phyloP scores from a whole-genome alignment of 441 rosid genomes.

The Macaranga tanarius region DNA sequence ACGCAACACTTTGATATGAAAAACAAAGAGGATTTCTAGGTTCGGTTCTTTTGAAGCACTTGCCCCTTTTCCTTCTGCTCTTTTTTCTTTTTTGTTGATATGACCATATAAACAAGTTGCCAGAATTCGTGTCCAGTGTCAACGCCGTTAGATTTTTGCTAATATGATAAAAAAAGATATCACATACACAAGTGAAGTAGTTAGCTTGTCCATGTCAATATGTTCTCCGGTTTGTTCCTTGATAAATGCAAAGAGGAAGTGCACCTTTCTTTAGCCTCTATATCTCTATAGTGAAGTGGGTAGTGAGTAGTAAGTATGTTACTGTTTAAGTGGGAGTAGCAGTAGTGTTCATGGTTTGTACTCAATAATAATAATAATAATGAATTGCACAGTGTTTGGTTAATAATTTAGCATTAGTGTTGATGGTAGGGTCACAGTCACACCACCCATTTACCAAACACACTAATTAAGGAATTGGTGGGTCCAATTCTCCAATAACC shows the following conservation, averaged over 20 bases:
- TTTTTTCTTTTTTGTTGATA: slow-evolving; percentile 21
- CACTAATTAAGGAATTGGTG: background rate
- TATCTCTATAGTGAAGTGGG: background rate
- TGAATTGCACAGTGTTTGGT: background rate
- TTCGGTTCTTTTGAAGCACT: slow-evolving; percentile 25
- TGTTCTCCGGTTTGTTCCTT: background rate
- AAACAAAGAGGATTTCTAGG: background rate
- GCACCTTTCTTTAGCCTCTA: background rate
- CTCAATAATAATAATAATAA: background rate
- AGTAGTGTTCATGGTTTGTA: background rate
- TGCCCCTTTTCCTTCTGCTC: background rate
- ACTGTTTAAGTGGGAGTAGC: too few species aligned
- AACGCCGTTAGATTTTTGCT: slow-evolving; percentile 40
- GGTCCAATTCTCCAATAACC: slow-evolving; percentile 21
- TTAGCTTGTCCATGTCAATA: slow-evolving; percentile 37
- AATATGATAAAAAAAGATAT: background rate
- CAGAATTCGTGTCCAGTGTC: slow-evolving; percentile 37
- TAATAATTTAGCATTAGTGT: background rate
- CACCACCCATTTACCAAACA: background rate
- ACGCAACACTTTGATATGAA: slow-evolving; percentile 7
- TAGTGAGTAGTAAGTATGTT: background rate
- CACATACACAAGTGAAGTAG: background rate
- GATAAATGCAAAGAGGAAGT: background rate
- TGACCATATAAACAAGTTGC: slow-evolving; percentile 24
- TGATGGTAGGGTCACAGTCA: background rate